phyloP scores from a whole-genome alignment of 352 stramenopile genomes.

The Phytophthora litchii region DNA sequence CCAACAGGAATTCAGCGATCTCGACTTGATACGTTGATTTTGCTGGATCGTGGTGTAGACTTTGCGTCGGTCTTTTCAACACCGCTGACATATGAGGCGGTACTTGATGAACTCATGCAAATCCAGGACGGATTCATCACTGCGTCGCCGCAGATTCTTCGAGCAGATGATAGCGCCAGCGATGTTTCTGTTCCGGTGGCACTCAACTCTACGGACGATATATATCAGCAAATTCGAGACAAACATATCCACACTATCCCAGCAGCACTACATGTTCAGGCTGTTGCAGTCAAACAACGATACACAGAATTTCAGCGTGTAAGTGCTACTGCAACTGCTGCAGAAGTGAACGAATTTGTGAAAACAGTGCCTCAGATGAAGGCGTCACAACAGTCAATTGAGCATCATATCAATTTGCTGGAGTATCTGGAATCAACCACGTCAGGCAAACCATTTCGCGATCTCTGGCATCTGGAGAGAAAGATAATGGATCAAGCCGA shows the following conservation, averaged over 20 bases:
- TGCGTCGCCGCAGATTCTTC: constrained; percentile 43
- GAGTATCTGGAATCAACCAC: constrained; percentile 60
- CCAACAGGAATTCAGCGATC: constrained; percentile 7
- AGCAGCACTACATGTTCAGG: constrained; percentile 51
- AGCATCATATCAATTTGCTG: constrained; percentile 66
- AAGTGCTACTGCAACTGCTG: constrained; percentile 46
- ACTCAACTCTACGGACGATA: constrained; percentile 63
- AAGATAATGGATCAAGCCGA: constrained; percentile 64
- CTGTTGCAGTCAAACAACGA: constrained; percentile 52
- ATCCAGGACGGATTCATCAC: constrained; percentile 68
- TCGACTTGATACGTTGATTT: constrained; percentile 62
- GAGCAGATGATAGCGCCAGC: constrained; percentile 39
- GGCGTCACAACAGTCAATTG: constrained; percentile 51
- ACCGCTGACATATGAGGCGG: constrained; percentile 74
- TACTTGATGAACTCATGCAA: constrained; percentile 67
- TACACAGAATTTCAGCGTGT: constrained; percentile 63
- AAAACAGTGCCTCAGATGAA: constrained; percentile 70
- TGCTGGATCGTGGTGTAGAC: constrained; percentile 76
- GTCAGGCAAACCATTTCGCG: constrained; percentile 50
- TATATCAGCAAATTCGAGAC: constrained; percentile 69
- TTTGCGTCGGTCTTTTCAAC: constrained; percentile 70
- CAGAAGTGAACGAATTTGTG: constrained; percentile 79
- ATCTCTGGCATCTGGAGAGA: constrained; percentile 73
- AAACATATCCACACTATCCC: constrained; percentile 68
- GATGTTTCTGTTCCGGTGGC: constrained; percentile 38